Evolutionary conservation across 2,329 filamentous ascomycete genomes (phyloP).

Genomic region (Aspergillus novoparasiticus): DNA sequence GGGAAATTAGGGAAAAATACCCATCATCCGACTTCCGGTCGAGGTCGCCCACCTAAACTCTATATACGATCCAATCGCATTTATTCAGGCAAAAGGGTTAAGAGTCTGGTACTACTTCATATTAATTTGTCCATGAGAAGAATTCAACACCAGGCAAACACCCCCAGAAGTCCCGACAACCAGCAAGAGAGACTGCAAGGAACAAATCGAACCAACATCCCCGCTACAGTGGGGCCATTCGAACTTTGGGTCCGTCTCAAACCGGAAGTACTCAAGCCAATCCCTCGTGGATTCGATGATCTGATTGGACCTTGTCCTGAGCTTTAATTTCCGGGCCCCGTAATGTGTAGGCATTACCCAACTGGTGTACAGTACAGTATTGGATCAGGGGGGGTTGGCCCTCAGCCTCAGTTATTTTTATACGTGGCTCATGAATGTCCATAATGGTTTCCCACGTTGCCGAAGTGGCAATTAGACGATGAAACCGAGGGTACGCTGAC

Average conservation of each 20-base stretch:
- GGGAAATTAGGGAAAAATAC: background rate
- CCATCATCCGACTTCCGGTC: background rate
- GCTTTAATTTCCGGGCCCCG: slow-evolving; percentile 5
- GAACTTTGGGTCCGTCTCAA: background rate
- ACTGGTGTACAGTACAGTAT: background rate
- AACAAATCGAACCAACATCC: background rate
- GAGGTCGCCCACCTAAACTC: background rate
- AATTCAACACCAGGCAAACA: background rate
- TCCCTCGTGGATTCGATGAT: background rate
- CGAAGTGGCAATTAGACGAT: background rate
- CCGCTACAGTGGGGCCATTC: background rate
- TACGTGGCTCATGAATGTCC: background rate
- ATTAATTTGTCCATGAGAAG: background rate
- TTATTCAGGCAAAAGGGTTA: background rate
- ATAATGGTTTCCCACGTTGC: background rate
- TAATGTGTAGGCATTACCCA: background rate
- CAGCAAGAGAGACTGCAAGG: background rate
- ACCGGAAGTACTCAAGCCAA: background rate
- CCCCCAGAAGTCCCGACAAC: background rate
- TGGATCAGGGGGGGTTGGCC: background rate
- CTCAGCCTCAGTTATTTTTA: slow-evolving; percentile 2
- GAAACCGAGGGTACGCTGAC: background rate
- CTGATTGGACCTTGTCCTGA: background rate
- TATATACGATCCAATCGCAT: background rate
- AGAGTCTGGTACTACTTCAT: background rate